phyloP scores from a whole-genome alignment of 2,329 filamentous ascomycete species.

The Colletotrichum sp. region DNA sequence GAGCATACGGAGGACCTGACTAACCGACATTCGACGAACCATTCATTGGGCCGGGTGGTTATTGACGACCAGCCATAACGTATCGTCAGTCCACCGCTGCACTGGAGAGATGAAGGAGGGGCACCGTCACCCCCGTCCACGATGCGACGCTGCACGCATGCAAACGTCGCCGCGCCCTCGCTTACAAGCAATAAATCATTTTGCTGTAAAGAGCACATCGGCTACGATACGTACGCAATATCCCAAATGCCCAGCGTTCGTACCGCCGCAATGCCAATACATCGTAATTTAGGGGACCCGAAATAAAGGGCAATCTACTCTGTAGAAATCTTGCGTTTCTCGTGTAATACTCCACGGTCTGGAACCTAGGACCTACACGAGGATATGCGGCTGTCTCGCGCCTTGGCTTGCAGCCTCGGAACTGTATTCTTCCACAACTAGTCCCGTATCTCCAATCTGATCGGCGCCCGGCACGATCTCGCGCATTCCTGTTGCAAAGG shows the following conservation, averaged over 20 bases:
- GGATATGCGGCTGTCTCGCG: neutral
- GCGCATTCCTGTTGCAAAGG: neutral
- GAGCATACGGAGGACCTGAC: neutral
- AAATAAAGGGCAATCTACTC: neutral
- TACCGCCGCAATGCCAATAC: neutral
- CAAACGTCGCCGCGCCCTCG: neutral
- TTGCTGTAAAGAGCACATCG: neutral
- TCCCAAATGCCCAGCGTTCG: neutral
- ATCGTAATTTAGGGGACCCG: neutral
- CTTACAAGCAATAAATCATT: neutral
- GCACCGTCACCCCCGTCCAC: neutral
- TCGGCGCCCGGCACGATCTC: neutral
- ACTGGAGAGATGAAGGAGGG: constrained; percentile 7
- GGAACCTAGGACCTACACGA: neutral
- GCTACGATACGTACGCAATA: neutral
- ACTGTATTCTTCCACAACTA: neutral
- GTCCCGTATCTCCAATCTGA: neutral
- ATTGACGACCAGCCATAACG: neutral
- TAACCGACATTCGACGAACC: constrained; percentile 14
- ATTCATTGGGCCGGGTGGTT: neutral
- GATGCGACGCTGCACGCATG: neutral
- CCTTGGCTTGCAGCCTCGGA: neutral
- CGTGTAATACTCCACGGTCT: neutral
- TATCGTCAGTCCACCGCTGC: neutral
- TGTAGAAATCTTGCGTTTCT: neutral